Percentiles rank a stretch among this genome's conserved stretches.
These are phyloP conservation scores for Anisodus tanguticus DNA, from an alignment of 257 asterid genomes.

Conservation along the genomic window DNA sequence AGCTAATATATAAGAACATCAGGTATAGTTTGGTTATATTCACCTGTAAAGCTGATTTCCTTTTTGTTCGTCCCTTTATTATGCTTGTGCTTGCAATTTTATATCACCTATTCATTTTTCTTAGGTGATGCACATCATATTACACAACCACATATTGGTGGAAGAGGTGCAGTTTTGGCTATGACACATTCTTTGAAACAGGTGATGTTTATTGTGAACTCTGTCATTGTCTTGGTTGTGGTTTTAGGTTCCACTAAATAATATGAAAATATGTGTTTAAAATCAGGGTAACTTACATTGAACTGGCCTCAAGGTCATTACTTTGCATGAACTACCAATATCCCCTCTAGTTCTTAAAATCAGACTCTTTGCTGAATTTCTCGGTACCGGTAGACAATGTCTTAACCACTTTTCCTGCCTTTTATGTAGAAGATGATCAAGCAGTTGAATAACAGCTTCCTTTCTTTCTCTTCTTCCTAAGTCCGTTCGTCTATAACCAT, in stretches of 20 bases:
- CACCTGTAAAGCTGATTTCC: constrained; percentile 33
- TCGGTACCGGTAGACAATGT: not conserved
- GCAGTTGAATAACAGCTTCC: constrained; percentile 1
- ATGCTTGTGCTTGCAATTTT: constrained; percentile 28
- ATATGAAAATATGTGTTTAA: not conserved
- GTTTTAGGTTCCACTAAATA: not conserved
- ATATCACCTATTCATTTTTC: constrained; percentile 29
- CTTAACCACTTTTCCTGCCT: not conserved
- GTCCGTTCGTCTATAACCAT: constrained; percentile 12
- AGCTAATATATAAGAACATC: constrained; percentile 94
- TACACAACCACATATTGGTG: constrained; percentile 88
- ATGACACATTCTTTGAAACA: constrained; percentile 87
- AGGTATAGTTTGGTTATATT: constrained; percentile 45
- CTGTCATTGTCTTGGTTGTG: constrained; percentile 1
- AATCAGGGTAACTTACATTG: not conserved
- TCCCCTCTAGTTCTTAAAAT: too few species aligned
- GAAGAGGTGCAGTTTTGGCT: constrained; percentile 92
- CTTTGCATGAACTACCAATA: not conserved
- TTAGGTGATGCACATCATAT: constrained; percentile 95
- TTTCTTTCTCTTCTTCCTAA: constrained; percentile 10
- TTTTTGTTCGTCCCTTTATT: constrained; percentile 12
- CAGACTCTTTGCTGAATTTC: too few species aligned
- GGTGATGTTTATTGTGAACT: constrained; percentile 44
- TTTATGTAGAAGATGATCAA: not conserved
- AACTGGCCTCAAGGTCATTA: not conserved